Evolutionary conservation across 2,329 filamentous ascomycete genomes (phyloP).

Genomic region (Phaeosphaeriaceae sp.): DNA sequence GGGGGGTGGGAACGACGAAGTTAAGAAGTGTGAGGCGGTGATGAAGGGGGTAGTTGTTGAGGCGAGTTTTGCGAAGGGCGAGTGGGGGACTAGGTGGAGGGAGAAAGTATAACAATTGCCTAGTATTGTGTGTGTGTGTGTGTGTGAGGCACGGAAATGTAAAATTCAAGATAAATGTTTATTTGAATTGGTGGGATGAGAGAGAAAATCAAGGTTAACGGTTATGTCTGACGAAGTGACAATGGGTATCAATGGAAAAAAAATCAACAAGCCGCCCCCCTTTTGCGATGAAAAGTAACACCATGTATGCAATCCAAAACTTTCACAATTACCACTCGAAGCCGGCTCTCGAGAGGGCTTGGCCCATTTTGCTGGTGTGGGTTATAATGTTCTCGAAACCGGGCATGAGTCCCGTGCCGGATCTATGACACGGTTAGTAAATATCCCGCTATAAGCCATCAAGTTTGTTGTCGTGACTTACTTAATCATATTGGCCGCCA

Average conservation of each 20-base stretch:
- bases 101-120: conserved; percentile 51
- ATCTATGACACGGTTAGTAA: conserved; percentile 25
- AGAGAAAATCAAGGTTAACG: no score
- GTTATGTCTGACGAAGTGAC: conserved; percentile 7
- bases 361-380: conserved; percentile 19
- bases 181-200: not conserved
- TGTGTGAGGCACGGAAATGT: no score
- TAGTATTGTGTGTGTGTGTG: no score
- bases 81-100: conserved; percentile 65
- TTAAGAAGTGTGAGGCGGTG: conserved; percentile 65
- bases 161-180: no score
- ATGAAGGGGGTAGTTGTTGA: conserved; percentile 66
- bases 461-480: conserved; percentile 36
- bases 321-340: conserved; percentile 22
- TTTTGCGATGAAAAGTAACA: not conserved
- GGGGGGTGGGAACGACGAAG: conserved; percentile 37
- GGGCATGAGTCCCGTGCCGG: conserved; percentile 33
- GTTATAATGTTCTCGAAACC: conserved; percentile 38
- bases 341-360: conserved; percentile 24
- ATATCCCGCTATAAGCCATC: not conserved
- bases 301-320: conserved; percentile 1
- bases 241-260: conserved; percentile 26
- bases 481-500: conserved; percentile 50
- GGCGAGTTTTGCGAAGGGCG: conserved; percentile 65
- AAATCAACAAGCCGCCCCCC: not conserved